These are phyloP conservation scores for Tulasnella sp. DNA, from an alignment of 768 basidiomycete species.

Conservation along the genomic window DNA sequence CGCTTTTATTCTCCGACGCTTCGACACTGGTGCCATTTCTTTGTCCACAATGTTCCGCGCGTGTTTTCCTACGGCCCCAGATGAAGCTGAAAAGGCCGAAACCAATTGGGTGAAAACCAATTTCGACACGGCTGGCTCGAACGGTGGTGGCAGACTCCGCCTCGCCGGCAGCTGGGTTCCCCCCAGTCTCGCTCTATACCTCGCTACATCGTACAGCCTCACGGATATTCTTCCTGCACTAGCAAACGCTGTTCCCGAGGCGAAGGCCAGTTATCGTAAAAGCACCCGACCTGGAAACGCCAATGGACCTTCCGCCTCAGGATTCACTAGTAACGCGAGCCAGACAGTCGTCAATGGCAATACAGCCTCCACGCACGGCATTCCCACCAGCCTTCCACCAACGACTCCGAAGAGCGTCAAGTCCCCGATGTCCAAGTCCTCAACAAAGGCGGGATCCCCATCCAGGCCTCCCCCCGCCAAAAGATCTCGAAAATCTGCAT, in stretches of 20 bases:
- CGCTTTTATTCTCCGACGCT: slow-evolving; percentile 88
- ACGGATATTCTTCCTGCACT: slow-evolving; percentile 49
- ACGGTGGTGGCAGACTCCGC: slow-evolving; percentile 50
- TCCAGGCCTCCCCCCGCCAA: slow-evolving; percentile 8
- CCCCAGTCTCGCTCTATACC: slow-evolving; percentile 46
- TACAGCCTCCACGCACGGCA: not conserved
- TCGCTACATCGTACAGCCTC: slow-evolving; percentile 59
- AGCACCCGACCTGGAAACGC: slow-evolving; percentile 35
- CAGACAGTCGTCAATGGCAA: slow-evolving; percentile 22
- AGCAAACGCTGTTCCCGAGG: slow-evolving; percentile 63
- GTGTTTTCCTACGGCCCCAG: slow-evolving; percentile 71
- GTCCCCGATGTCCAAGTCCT: slow-evolving; percentile 44
- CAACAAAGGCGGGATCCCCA: slow-evolving; percentile 49
- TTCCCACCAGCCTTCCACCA: slow-evolving; percentile 10
- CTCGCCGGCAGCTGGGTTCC: slow-evolving; percentile 86
- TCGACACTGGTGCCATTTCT: slow-evolving; percentile 84
- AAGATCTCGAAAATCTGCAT: slow-evolving; percentile 15
- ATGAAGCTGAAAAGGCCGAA: slow-evolving; percentile 66
- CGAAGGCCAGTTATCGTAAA: slow-evolving; percentile 63
- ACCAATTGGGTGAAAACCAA: slow-evolving; percentile 70
- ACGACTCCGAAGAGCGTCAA: slow-evolving; percentile 19
- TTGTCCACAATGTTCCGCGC: slow-evolving; percentile 96
- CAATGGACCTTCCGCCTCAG: not conserved
- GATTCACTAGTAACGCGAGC: slow-evolving; percentile 16
- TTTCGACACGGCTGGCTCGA: slow-evolving; percentile 66